Evolutionary conservation across 2,329 filamentous ascomycete species (phyloP).

Genomic region (Colletotrichum camelliae): DNA sequence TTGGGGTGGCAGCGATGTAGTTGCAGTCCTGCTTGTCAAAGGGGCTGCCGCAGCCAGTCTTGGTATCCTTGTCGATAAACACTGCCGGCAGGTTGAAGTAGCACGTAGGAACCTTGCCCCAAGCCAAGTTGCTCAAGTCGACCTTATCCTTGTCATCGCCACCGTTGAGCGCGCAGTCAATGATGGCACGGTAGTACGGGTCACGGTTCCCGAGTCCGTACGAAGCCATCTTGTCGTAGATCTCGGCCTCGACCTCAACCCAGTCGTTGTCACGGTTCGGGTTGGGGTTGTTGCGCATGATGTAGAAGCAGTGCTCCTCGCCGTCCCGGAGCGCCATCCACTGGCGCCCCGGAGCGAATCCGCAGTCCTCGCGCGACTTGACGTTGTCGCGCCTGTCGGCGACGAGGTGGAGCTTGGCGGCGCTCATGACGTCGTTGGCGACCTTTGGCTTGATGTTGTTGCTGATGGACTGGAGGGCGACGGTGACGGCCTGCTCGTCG

Average conservation of each 20-base stretch:
- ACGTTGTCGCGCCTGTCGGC: neutral
- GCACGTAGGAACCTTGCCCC: neutral
- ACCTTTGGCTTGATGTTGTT: constrained; percentile 17
- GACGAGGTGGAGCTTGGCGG: neutral
- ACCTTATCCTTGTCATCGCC: neutral
- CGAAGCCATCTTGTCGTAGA: neutral
- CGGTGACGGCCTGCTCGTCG: neutral
- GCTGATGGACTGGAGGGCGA: neutral
- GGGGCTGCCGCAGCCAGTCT: neutral
- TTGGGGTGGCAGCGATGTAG: neutral
- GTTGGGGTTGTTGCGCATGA: neutral
- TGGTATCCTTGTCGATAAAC: neutral
- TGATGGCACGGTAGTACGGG: neutral
- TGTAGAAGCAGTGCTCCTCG: constrained; percentile 12
- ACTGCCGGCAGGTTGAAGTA: neutral
- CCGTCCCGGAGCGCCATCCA: neutral
- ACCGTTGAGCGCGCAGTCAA: neutral
- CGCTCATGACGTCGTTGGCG: constrained; percentile 12
- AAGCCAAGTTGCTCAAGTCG: neutral
- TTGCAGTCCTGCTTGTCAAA: neutral
- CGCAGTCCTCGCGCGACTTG: neutral
- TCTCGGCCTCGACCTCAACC: neutral
- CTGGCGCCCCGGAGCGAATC: neutral
- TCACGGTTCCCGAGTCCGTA: neutral
- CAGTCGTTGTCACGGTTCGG: neutral